Conservation (phyloP, 768 basidiomycete species). For the Mycena belliarum region DNA sequence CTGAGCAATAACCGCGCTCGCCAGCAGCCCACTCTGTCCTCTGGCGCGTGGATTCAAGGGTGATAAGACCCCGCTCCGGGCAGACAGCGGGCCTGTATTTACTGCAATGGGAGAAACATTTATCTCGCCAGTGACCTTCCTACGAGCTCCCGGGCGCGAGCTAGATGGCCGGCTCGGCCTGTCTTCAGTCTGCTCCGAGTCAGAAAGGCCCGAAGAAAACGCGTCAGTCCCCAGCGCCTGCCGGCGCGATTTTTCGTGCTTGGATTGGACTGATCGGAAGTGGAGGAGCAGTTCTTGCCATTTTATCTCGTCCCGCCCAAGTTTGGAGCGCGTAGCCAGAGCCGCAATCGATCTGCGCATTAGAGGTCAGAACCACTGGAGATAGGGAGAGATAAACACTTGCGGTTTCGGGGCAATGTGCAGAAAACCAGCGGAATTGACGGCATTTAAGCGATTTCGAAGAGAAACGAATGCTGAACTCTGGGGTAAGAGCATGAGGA, state of each 20-base stretch:
- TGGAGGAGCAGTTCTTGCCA: conserved; percentile 94
- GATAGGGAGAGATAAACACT: conserved; percentile 26
- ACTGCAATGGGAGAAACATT: conserved; percentile 26
- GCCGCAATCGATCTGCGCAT: conserved; percentile 31
- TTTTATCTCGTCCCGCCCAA: conserved; percentile 87
- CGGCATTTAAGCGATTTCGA: conserved; percentile 90
- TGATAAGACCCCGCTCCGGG: conserved; percentile 56
- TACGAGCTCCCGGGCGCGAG: conserved; percentile 50
- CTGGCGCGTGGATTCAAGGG: conserved; percentile 75
- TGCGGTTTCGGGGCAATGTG: conserved; percentile 88
- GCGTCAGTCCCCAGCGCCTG: conserved; percentile 72
- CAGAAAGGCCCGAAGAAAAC: conserved; percentile 46
- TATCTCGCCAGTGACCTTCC: conserved; percentile 62
- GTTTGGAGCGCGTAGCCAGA: conserved; percentile 69
- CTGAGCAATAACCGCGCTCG: conserved; percentile 39
- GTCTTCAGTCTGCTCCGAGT: conserved; percentile 40
- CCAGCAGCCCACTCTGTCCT: conserved; percentile 44
- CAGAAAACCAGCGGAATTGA: conserved; percentile 92
- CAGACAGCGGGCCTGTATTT: conserved; percentile 25
- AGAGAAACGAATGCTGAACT: conserved; percentile 95
- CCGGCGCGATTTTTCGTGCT: conserved; percentile 89
- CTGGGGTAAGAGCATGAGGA: conserved; percentile 96
- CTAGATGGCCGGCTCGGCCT: conserved; percentile 24
- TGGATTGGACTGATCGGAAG: conserved; percentile 86
- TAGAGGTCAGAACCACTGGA: neutral